Base-by-base conservation (phyloP, 208 protist genomes). In the Vickermania ingenoplastis region DNA sequence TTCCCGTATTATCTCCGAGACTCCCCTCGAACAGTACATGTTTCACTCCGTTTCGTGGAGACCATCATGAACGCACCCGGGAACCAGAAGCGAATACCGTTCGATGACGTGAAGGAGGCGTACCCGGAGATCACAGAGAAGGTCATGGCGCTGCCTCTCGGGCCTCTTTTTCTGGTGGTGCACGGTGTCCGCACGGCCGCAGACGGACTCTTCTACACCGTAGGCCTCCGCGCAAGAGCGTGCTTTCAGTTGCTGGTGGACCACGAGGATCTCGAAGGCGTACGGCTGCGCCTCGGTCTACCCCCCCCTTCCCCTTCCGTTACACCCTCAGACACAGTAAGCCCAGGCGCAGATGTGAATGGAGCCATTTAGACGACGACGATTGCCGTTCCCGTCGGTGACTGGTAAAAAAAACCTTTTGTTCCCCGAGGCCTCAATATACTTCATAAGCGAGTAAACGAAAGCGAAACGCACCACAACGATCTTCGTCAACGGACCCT, bases 191-290 rank as follows among this genome's bases (percentile, higher is more conserved):
- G 70, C 1, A 49, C 61, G 25, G 58, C 74, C 21, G 62, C 63
- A 22, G 63, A 65, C 31, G 73, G 73, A 1, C 59, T 79, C 3
- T 78, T 79, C 70, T 90, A 80, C 60, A 71, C 75, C 3, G 78
- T 85, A 0, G 81, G 73, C 0, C 70, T 93, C 41, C 75, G 86
- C 26, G 86, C 86, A 11, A 82, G 83, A 21, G 75, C 66, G 14
- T 68, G 79, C 31, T 48, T 93, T 27, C 82, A 91, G 70, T 69
- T 93, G 2, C 71, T 87, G 23, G 76, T 93, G 0, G 83, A 90
- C 31, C 82, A 90, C 53, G 86, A 93, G 31, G 86, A 93, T 58
- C n/a, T 93, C 28, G 75, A 74, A 13, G 86, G 83, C n/a, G 63
- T 93, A 65, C 78, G 69, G 63, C 63, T 93, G 48, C 77, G 86